Base-by-base conservation (phyloP, 257 asterid species). In the Petrea volubilis region DNA sequence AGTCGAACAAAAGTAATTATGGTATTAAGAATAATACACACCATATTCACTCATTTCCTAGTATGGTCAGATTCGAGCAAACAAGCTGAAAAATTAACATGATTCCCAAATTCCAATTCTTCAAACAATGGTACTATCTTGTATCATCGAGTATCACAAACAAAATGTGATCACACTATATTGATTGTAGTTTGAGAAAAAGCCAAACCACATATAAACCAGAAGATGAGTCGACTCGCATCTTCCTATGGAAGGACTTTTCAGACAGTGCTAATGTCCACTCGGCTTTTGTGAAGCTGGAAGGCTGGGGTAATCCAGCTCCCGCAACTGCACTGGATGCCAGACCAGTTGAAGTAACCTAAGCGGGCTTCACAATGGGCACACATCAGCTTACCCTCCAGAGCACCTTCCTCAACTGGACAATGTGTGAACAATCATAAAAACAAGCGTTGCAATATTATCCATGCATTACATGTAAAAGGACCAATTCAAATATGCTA, bases 241-340 rank as follows among this genome's bases (percentile, higher is more conserved):
- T 51, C 64, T 49, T 24, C 17, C 12, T 57, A 24, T 21, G 55
- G 41, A 49, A 68, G 55, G 68, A 74, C 68, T 29, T 76, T 80
- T 65, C n/a, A 90, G 41, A 85, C 49, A 51, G 82, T 80, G 73
- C 97, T 85, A 74, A 83, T 40, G 74, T 95, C 98, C 36, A 95
- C 95, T 57, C 90, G 86, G 83, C 98, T 82, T 83, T 88, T 91
- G 77, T 95, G 96, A 74, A 95, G 92, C 89, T 95, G 98, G 78
- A 95, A 95, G 17, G 96, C 99, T 0, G 99, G 99, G 4, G 98
- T 86, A 33, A 95, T 88, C 99, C 99, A 95, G 80, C 97, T 95
- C 70, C 98, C 97, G 7, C 99, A 95, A 68, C 92, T 92, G 90
- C 99, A 95, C 74, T 95, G 98, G 75, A 95, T 87, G 73, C 99